Conservation (phyloP, 2,329 filamentous ascomycete genomes). For the Camptophora hylomeconis region DNA sequence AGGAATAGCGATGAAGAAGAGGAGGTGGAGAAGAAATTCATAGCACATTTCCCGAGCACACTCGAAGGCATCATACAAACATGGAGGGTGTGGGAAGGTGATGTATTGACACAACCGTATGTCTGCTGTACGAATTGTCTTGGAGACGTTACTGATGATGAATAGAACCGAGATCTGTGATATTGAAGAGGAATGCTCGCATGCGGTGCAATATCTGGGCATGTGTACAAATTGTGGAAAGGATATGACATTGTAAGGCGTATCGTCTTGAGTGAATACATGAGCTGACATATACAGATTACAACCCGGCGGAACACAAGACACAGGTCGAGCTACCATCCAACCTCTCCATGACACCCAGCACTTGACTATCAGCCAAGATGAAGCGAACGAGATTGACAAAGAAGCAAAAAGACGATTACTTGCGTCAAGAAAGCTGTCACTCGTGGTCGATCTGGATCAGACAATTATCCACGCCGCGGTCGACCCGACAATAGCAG, state of each 20-base stretch:
- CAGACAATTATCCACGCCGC: conserved; percentile 98
- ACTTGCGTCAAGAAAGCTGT: conserved; percentile 69
- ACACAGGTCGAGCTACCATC: conserved; percentile 77
- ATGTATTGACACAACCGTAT: conserved; percentile 31
- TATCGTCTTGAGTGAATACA: conserved; percentile 2
- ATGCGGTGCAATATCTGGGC: conserved; percentile 81
- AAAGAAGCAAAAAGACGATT: conserved; percentile 75
- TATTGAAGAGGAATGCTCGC: conserved; percentile 81
- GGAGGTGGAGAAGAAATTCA: conserved; percentile 55
- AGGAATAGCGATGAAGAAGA: conserved; percentile 62
- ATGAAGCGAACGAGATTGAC: conserved; percentile 69
- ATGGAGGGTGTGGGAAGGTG: conserved; percentile 53
- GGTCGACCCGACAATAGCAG: conserved; percentile 87
- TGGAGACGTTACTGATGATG: conserved; percentile 3
- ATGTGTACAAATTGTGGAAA: conserved; percentile 87
- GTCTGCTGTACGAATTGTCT: conserved; percentile 11
- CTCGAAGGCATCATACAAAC: conserved; percentile 64
- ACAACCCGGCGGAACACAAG: no score
- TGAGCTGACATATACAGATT: no score
- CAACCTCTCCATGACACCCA: conserved; percentile 92
- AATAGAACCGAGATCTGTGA: conserved; percentile 49
- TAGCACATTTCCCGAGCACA: conserved; percentile 69
- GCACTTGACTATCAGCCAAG: conserved; percentile 68
- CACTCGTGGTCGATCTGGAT: conserved; percentile 89
- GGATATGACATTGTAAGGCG: conserved; percentile 71